These are phyloP conservation scores for Peniophora sp. DNA, from an alignment of 1,284 basidiomycete species.

Conservation along the genomic window DNA sequence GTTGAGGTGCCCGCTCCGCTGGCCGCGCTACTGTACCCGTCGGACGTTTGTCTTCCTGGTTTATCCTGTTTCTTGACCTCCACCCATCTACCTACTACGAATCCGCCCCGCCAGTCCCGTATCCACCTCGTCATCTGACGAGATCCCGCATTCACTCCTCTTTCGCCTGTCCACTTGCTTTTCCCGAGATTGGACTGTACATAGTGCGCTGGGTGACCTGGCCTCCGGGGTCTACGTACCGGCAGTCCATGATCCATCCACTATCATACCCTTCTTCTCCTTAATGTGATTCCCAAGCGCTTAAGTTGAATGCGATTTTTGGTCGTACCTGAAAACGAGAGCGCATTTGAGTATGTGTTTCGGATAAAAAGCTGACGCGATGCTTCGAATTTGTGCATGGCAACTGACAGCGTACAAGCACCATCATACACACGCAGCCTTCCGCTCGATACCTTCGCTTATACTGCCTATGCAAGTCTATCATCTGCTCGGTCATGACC, in stretches of 20 bases:
- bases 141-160: too few species aligned
- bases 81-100: not conserved
- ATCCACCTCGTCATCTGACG: not conserved
- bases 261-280: not conserved
- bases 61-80: conserved; percentile 1
- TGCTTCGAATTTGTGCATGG: too few species aligned
- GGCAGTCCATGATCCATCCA: not conserved
- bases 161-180: not conserved
- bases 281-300: not conserved
- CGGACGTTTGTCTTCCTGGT: too few species aligned
- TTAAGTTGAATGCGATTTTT: too few species aligned
- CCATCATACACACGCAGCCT: too few species aligned
- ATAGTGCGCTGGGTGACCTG: not conserved
- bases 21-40: conserved; percentile 3
- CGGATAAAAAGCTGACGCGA: too few species aligned
- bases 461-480: too few species aligned
- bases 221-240: not conserved
- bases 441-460: too few species aligned
- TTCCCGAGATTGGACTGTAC: not conserved
- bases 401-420: too few species aligned
- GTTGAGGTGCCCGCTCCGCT: conserved; percentile 4
- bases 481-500: too few species aligned
- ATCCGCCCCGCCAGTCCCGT: conserved; percentile 1
- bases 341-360: too few species aligned
- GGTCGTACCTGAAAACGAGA: too few species aligned